Evolutionary conservation across 2,329 filamentous ascomycete genomes (phyloP).

Genomic region (Truncatella angustata): DNA sequence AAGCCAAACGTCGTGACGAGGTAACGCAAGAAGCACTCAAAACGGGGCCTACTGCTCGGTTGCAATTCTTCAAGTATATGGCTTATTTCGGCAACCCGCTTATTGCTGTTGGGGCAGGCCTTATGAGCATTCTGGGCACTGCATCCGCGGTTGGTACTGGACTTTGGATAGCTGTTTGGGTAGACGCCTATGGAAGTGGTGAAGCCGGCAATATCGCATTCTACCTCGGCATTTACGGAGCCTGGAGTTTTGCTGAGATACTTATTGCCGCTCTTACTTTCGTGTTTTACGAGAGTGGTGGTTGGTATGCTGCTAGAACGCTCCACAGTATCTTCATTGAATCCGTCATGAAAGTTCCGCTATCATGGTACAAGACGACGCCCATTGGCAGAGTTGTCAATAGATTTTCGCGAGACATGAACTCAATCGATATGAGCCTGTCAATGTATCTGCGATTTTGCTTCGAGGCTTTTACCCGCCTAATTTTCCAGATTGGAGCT

Average conservation of each 20-base stretch:
- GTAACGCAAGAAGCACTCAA: constrained; percentile 48
- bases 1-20: constrained; percentile 37
- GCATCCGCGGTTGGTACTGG: constrained; percentile 40
- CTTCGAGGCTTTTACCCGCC: constrained; percentile 35
- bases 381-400: constrained; percentile 53
- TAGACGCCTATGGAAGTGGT: constrained; percentile 46
- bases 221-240: constrained; percentile 53
- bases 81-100: constrained; percentile 45
- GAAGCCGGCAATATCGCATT: constrained; percentile 44
- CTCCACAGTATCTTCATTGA: constrained; percentile 53
- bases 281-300: constrained; percentile 51
- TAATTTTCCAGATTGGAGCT: constrained; percentile 34
- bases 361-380: constrained; percentile 56
- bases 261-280: constrained; percentile 40
- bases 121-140: constrained; percentile 39
- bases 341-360: constrained; percentile 50
- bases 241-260: constrained; percentile 41
- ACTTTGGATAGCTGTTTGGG: constrained; percentile 53
- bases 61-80: constrained; percentile 51
- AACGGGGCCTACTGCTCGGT: constrained; percentile 42
- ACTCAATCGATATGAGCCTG: constrained; percentile 50
- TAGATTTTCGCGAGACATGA: constrained; percentile 56
- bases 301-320: constrained; percentile 53
- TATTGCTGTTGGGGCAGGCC: constrained; percentile 38
- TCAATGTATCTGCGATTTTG: constrained; percentile 42